phyloP scores from a whole-genome alignment of 257 asterid species.

The Rauvolfia tetraphylla region DNA sequence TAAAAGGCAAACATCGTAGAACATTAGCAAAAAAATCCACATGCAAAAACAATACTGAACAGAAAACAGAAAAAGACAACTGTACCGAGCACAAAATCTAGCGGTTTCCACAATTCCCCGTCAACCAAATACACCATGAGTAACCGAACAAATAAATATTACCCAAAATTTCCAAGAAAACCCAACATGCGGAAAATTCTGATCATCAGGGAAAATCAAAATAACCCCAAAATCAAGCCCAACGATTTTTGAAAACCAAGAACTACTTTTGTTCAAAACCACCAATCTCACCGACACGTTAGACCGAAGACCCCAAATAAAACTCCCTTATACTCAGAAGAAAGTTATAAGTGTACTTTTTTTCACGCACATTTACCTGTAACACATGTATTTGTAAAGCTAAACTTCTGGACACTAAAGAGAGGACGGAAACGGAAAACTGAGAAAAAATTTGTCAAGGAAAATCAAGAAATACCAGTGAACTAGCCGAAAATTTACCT shows the following conservation, averaged over 20 bases:
- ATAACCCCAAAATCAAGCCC: neutral
- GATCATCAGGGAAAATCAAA: neutral
- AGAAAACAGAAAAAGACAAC: neutral
- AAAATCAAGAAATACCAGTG: neutral
- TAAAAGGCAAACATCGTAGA: neutral
- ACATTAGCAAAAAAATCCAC: neutral
- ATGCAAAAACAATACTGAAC: neutral
- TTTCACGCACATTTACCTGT: neutral
- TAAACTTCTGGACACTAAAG: neutral
- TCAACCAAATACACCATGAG: neutral
- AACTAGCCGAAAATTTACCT: neutral
- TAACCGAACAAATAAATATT: neutral
- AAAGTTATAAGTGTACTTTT: too few species aligned
- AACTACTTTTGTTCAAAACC: neutral
- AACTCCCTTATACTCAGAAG: neutral
- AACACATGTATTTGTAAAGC: constrained; percentile 2
- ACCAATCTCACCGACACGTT: neutral
- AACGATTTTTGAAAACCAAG: neutral
- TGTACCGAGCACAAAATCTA: neutral
- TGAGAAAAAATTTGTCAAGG: neutral
- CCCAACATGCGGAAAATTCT: constrained; percentile 24
- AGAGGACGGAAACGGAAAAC: neutral
- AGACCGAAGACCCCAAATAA: neutral
- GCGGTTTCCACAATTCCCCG: neutral
- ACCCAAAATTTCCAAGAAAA: constrained; percentile 5